phyloP scores from a whole-genome alignment of 2,329 filamentous ascomycete species.

The Pezicula neosporulosa region DNA sequence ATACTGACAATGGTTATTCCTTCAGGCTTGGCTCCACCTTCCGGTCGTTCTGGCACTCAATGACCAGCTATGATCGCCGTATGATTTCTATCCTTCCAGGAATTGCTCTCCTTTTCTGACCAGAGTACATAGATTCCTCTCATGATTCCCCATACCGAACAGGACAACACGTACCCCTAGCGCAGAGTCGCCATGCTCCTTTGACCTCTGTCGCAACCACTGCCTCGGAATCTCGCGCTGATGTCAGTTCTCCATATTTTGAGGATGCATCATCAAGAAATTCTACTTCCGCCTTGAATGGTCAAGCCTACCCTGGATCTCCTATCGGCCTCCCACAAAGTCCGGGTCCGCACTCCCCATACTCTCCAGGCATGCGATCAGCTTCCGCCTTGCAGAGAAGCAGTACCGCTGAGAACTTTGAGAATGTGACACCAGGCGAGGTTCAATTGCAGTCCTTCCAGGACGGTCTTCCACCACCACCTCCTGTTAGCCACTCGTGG shows the following conservation, averaged over 20 bases:
- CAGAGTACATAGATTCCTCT: slow-evolving; percentile 66
- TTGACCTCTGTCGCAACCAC: slow-evolving; percentile 83
- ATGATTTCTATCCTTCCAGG: slow-evolving; percentile 31
- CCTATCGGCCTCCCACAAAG: slow-evolving; percentile 37
- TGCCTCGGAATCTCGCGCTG: slow-evolving; percentile 81
- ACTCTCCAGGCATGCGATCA: slow-evolving; percentile 89
- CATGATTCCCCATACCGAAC: slow-evolving; percentile 92
- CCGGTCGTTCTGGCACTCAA: slow-evolving; percentile 89
- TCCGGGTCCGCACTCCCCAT: slow-evolving; percentile 65
- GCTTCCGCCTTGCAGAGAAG: slow-evolving; percentile 62
- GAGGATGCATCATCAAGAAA: slow-evolving; percentile 61
- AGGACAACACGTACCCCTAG: slow-evolving; percentile 84
- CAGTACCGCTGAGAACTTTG: slow-evolving; percentile 62
- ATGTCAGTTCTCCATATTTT: slow-evolving; percentile 75
- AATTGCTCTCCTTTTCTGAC: slow-evolving; percentile 39
- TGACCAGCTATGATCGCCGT: slow-evolving; percentile 70
- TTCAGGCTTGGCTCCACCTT: slow-evolving; percentile 64
- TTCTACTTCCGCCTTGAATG: slow-evolving; percentile 47
- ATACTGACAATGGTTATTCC: slow-evolving; percentile 28
- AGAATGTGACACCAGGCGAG: slow-evolving; percentile 71
- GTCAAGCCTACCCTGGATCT: slow-evolving; percentile 52
- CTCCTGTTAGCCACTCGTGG: slow-evolving; percentile 88
- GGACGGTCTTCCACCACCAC: slow-evolving; percentile 85
- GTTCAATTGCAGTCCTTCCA: slow-evolving; percentile 97
- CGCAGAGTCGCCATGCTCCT: slow-evolving; percentile 75